phyloP scores from a whole-genome alignment of 2,329 filamentous ascomycete species.

The Fusarium stilboides region DNA sequence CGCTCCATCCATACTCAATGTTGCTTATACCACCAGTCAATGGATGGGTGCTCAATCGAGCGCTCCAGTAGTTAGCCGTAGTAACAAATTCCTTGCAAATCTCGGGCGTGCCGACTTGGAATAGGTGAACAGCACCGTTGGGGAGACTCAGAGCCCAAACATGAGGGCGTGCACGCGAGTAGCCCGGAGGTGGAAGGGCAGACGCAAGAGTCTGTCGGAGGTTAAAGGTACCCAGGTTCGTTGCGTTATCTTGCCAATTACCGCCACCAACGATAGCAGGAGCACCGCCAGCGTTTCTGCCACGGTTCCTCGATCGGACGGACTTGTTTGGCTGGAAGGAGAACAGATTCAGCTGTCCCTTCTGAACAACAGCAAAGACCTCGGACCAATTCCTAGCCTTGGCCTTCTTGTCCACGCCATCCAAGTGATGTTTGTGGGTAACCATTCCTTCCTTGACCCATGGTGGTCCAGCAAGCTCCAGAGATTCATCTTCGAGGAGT shows the following conservation, averaged over 20 bases:
- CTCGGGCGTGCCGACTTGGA: conserved; percentile 95
- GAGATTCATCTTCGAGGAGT: conserved; percentile 90
- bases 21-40: conserved; percentile 94
- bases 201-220: conserved; percentile 94
- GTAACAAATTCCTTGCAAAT: conserved; percentile 95
- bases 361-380: conserved; percentile 95
- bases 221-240: conserved; percentile 87
- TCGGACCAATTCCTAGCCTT: conserved; percentile 96
- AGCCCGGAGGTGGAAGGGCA: conserved; percentile 89
- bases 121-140: conserved; percentile 95
- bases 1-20: conserved; percentile 97
- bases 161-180: conserved; percentile 89
- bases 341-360: conserved; percentile 94
- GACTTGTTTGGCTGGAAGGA: conserved; percentile 91
- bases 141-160: conserved; percentile 96
- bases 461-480: conserved; percentile 93
- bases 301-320: conserved; percentile 75
- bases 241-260: conserved; percentile 98
- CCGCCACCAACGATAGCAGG: conserved; percentile 87
- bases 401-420: conserved; percentile 89
- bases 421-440: conserved; percentile 96
- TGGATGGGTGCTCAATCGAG: conserved; percentile 92
- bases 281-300: conserved; percentile 64
- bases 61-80: conserved; percentile 98
- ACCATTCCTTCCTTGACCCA: conserved; percentile 98